Conservation (phyloP, 2,329 filamentous ascomycete species). For the Fusarium pseudoanthophilum region DNA sequence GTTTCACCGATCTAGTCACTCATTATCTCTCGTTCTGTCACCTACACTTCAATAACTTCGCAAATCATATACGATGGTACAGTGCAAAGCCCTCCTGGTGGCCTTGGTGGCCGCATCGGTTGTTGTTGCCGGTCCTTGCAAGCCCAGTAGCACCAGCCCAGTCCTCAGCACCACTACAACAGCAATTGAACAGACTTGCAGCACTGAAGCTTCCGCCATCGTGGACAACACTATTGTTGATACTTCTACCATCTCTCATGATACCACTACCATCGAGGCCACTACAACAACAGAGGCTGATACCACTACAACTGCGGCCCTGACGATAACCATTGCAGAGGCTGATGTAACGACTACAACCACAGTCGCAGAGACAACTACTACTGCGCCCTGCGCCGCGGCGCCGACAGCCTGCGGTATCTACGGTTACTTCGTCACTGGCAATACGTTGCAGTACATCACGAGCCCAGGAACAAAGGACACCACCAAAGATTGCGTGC, state of each 20-base stretch:
- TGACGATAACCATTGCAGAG: neutral
- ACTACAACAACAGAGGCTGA: neutral
- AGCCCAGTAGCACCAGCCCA: neutral
- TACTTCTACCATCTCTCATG: neutral
- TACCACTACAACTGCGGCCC: neutral
- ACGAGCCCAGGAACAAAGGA: neutral
- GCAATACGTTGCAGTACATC: neutral
- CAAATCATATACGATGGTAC: neutral
- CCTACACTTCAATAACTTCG: too few species aligned
- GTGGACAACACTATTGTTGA: neutral
- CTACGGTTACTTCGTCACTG: neutral
- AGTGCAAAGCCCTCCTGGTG: accelerated
- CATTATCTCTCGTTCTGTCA: neutral
- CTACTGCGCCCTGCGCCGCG: accelerated
- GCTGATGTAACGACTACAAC: neutral
- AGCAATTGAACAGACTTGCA: neutral
- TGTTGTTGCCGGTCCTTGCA: neutral
- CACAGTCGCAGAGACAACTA: neutral
- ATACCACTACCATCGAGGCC: too few species aligned
- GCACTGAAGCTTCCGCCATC: too few species aligned
- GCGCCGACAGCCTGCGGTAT: neutral
- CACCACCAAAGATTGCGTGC: neutral
- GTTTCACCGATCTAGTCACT: neutral
- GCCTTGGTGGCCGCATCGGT: neutral
- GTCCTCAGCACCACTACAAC: neutral